A percentile compares a stretch with the other conserved stretches of the same genome.
Conservation (phyloP, 2,329 filamentous ascomycete species). For the Raffaelea arxii region DNA sequence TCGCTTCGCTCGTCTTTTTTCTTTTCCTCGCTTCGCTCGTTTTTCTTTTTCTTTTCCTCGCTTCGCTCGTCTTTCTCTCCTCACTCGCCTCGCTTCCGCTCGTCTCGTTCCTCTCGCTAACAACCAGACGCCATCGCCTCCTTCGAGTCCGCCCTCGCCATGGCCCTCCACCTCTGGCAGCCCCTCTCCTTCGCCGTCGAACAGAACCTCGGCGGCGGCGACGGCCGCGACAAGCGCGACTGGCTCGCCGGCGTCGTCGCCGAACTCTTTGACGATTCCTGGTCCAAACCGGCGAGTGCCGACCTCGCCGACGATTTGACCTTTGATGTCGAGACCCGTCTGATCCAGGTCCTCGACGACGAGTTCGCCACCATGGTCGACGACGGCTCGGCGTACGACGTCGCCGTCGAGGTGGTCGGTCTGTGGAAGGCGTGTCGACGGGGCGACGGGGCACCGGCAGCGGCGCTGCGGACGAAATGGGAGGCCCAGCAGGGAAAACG, state of each 20-base stretch:
- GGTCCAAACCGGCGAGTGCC: constrained; percentile 9
- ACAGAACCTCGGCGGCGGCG: constrained; percentile 79
- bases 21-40: no score
- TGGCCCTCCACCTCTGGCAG: constrained; percentile 79
- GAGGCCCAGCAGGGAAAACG: constrained; percentile 50
- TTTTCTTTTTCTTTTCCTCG: no score
- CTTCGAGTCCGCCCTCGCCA: constrained; percentile 82
- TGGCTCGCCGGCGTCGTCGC: constrained; percentile 88
- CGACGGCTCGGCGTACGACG: constrained; percentile 70
- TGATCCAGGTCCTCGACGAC: constrained; percentile 87
- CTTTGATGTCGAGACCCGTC: constrained; percentile 69
- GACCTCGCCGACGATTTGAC: constrained; percentile 45
- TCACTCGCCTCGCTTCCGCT: no score
- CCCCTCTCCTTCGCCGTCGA: constrained; percentile 79
- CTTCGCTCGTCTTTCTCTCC: no score
- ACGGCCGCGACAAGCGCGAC: constrained; percentile 80
- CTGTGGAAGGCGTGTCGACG: constrained; percentile 54
- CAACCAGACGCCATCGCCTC: no score
- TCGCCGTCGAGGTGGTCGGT: constrained; percentile 63
- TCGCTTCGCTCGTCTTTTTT: no score
- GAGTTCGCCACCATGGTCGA: constrained; percentile 92
- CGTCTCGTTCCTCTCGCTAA: no score
- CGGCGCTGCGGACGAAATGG: constrained; percentile 54
- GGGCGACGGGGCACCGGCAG: constrained; percentile 57
- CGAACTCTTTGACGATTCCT: constrained; percentile 54